Percentiles rank a stretch among this genome's conserved stretches.
Evolutionary conservation across 1,284 basidiomycete species (phyloP).

Genomic region (Athelia sp.): DNA sequence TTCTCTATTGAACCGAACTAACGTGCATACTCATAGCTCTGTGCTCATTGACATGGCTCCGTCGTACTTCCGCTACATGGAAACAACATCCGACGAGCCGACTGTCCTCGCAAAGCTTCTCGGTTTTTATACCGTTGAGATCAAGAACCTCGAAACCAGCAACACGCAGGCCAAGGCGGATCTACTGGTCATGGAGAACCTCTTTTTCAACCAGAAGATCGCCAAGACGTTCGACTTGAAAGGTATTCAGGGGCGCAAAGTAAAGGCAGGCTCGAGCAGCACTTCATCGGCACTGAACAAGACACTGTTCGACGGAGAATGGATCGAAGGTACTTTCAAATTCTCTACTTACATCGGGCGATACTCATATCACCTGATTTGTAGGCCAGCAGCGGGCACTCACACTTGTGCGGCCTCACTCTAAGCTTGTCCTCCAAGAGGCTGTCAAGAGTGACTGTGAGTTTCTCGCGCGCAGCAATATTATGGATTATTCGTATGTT

Average conservation of each 20-base stretch:
- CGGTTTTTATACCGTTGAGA: slow-evolving; percentile 74
- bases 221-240: slow-evolving; percentile 74
- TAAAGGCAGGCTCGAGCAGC: slow-evolving; percentile 40
- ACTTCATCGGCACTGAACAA: slow-evolving; percentile 29
- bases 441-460: slow-evolving; percentile 67
- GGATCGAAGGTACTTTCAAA: slow-evolving; percentile 62
- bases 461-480: slow-evolving; percentile 67
- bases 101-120: slow-evolving; percentile 72
- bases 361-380: too few species aligned
- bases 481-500: slow-evolving; percentile 78
- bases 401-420: slow-evolving; percentile 64
- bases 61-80: slow-evolving; percentile 73
- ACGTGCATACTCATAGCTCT: slow-evolving; percentile 41
- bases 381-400: slow-evolving; percentile 59
- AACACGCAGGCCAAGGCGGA: slow-evolving; percentile 62
- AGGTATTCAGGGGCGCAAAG: slow-evolving; percentile 69
- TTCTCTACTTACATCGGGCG: too few species aligned
- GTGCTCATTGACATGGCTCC: slow-evolving; percentile 71
- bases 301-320: slow-evolving; percentile 75
- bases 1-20: slow-evolving; percentile 3
- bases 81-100: slow-evolving; percentile 57
- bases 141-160: slow-evolving; percentile 68
- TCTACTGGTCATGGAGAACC: slow-evolving; percentile 77
- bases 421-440: slow-evolving; percentile 62
- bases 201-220: slow-evolving; percentile 68